Conservation (phyloP, 192 early-diverging fungal genomes). For the Spinellus fusiger region DNA sequence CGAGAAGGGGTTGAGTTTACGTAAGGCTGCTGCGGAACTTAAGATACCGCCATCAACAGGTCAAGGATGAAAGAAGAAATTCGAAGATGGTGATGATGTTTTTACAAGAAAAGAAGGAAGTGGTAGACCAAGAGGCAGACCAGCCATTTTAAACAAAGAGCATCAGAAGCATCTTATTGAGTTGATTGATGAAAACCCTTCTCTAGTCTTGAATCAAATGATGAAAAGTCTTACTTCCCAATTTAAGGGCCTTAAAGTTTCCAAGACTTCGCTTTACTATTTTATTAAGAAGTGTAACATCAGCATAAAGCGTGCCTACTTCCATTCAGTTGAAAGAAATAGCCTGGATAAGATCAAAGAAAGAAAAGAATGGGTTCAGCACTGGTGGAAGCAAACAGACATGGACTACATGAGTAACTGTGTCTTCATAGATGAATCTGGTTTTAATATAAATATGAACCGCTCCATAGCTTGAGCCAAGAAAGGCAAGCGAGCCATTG, state of each 20-base stretch:
- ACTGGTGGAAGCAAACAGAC: constrained; percentile 1
- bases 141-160: not conserved
- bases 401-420: constrained; percentile 2
- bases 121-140: not conserved
- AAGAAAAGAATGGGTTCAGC: not conserved
- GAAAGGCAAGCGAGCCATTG: not conserved
- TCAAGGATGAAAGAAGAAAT: not conserved
- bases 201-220: not conserved
- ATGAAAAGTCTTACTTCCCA: not conserved
- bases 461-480: constrained; percentile 1
- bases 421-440: constrained; percentile 2
- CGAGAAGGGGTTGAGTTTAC: not conserved
- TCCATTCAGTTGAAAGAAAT: not conserved
- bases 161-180: not conserved
- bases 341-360: not conserved
- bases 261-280: not conserved
- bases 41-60: not conserved
- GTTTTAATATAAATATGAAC: constrained; percentile 5
- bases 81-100: not conserved
- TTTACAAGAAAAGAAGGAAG: not conserved
- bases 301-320: not conserved
- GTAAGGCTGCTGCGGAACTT: not conserved
- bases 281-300: not conserved
- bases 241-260: not conserved
- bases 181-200: not conserved